Evolutionary conservation across 176 grass and related monocot genomes (phyloP).

Genomic region (Aechmea fasciata): DNA sequence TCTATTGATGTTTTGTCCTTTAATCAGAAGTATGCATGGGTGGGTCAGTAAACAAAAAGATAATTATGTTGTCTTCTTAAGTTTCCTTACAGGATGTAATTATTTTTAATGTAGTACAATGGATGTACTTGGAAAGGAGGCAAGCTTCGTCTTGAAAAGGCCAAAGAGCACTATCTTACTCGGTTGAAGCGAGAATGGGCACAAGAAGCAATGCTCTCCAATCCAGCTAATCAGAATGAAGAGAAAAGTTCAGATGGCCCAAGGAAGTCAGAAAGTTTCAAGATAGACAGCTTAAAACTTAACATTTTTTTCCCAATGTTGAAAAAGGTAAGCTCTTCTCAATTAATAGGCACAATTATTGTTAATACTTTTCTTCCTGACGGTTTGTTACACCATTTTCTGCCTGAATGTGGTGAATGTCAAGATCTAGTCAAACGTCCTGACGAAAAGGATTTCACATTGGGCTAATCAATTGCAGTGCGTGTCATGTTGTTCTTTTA

Average conservation of each 20-base stretch:
- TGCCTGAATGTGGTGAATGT: background rate
- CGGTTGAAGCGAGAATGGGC: slow-evolving; percentile 70
- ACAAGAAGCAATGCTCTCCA: slow-evolving; percentile 33
- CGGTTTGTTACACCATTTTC: background rate
- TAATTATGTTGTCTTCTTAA: slow-evolving; percentile 1
- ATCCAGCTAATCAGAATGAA: slow-evolving; percentile 7
- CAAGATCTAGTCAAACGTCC: background rate
- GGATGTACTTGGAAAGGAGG: slow-evolving; percentile 96
- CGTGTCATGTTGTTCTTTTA: too few relatives aligned
- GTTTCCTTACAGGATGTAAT: background rate
- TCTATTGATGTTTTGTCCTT: background rate
- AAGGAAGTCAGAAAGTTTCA: slow-evolving; percentile 16
- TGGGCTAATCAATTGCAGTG: background rate
- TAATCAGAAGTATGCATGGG: background rate
- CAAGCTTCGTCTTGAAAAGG: slow-evolving; percentile 72
- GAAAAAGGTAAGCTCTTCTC: slow-evolving; percentile 47
- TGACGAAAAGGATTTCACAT: background rate
- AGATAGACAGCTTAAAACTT: slow-evolving; percentile 38
- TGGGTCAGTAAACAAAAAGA: background rate
- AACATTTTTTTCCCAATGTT: slow-evolving; percentile 76
- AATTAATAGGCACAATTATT: background rate
- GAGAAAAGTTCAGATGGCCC: slow-evolving; percentile 24
- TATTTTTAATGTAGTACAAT: slow-evolving; percentile 56
- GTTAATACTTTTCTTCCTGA: background rate
- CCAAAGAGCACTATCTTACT: slow-evolving; percentile 81